Percentiles rank a stretch among this genome's conserved stretches.
phyloP scores from a whole-genome alignment of 805 yeast species.

The Wickerhamiella sorbophila region DNA sequence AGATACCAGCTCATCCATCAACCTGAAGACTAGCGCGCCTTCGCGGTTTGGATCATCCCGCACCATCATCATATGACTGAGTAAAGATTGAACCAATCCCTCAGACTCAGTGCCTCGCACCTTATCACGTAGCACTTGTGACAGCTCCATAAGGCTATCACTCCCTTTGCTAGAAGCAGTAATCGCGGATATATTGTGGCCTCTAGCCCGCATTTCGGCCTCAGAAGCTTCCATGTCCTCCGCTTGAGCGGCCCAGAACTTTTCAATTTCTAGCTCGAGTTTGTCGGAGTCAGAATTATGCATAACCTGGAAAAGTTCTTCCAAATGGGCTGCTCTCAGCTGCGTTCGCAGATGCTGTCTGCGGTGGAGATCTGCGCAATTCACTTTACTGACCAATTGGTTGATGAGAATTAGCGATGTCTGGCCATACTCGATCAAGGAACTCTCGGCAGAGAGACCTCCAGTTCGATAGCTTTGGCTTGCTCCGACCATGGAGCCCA shows the following conservation, averaged over 20 bases:
- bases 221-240: constrained; percentile 32
- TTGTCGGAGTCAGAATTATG: constrained; percentile 40
- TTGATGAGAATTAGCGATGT: constrained; percentile 58
- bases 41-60: constrained; percentile 27
- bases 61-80: constrained; percentile 49
- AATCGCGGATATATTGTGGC: not conserved
- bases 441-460: constrained; percentile 40
- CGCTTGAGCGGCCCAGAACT: constrained; percentile 37
- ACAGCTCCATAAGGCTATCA: constrained; percentile 51
- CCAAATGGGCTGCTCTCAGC: constrained; percentile 43
- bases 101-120: constrained; percentile 46
- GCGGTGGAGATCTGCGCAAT: constrained; percentile 22
- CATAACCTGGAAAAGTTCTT: constrained; percentile 37
- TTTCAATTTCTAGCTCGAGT: constrained; percentile 50
- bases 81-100: constrained; percentile 42
- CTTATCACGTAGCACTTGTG: constrained; percentile 42
- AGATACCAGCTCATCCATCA: constrained; percentile 49
- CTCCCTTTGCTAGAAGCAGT: not conserved
- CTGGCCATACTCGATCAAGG: constrained; percentile 54
- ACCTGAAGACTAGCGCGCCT: constrained; percentile 37
- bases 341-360: constrained; percentile 47
- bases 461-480: constrained; percentile 57
- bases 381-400: constrained; percentile 32
- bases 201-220: not conserved
- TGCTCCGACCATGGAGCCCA: constrained; percentile 89